Base-by-base conservation (phyloP, 2,329 filamentous ascomycete species). In the Monosporascus sp. region DNA sequence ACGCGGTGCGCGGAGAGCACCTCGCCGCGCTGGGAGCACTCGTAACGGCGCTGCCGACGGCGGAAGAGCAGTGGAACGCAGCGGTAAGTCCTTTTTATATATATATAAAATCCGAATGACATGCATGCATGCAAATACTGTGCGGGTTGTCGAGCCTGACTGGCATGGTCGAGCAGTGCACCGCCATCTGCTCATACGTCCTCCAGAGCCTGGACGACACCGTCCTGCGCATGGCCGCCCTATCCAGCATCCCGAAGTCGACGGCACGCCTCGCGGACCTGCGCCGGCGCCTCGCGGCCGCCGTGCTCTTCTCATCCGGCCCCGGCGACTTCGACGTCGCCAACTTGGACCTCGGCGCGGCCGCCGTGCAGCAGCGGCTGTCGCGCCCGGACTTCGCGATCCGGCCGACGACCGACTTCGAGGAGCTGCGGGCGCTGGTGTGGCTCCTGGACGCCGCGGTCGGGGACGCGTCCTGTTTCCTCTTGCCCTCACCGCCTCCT, bases 371-470 rank as follows among this genome's bases (percentile, higher is more conserved):
- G 51, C 58, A 72, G n/a, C 74, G 75, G 14, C 72, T 86, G 9
- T 63, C 70, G 14, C 63, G 69, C 5, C 68, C 74, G 1, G 73
- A 78, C 24, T 87, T 87, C 62, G 65, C 69, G 22, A 72, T 86
- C 58, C 75, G 68, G 3, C 72, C 73, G 17, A 61, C 75, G 31
- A 88, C 86, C 0, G 74, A 96, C 69, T 96, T 89, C 69, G 74
- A 76, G 17, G 77, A 85, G 51, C 78, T 97, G 1, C 76, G 78
- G 37, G 84, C 88, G 2, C 76, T 84, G 17, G 75, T 89, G 3
- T 72, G 78, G 3, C 79, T 95, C 20, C 79, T 97, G 5, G 87
- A 94, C 64, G 80, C 90, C 40, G 86, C 84, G 17, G 76, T 97
- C 50, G 89, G 90, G 55, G 82, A 86, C 54, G 89, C 81, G 2